Percentiles rank a stretch among this genome's conserved stretches.
These are phyloP conservation scores for Shiraia sp. DNA, from an alignment of 2,329 filamentous ascomycete species.

Conservation along the genomic window DNA sequence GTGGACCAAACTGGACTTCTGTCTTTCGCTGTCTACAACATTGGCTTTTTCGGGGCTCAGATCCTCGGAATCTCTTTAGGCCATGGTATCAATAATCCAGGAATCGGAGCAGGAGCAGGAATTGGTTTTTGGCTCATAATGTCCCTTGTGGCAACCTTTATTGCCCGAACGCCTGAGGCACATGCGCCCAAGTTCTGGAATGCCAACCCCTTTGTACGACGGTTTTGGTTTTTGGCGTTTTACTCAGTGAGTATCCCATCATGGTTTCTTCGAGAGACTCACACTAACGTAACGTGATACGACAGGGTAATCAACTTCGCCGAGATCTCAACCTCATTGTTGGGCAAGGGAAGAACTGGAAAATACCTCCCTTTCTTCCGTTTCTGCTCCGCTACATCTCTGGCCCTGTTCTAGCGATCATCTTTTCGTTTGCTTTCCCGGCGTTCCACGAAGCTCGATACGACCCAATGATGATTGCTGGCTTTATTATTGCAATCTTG, in stretches of 20 bases:
- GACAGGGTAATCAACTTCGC: conserved; percentile 49
- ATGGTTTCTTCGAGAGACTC: neutral
- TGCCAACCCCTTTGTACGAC: conserved; percentile 42
- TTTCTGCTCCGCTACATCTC: conserved; percentile 46
- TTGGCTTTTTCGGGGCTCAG: conserved; percentile 59
- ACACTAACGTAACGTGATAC: neutral
- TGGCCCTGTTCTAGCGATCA: conserved; percentile 39
- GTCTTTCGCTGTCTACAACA: conserved; percentile 53
- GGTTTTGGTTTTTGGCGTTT: conserved; percentile 59
- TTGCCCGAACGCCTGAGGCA: conserved; percentile 51
- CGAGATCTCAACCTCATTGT: conserved; percentile 60
- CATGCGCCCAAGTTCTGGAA: conserved; percentile 50
- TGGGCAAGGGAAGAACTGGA: conserved; percentile 60
- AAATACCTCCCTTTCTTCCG: conserved; percentile 57
- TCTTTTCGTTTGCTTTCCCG: conserved; percentile 41
- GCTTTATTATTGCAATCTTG: conserved; percentile 39
- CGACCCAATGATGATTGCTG: conserved; percentile 42
- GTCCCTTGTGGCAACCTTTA: conserved; percentile 43
- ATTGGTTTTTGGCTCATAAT: conserved; percentile 57
- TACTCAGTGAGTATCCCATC: conserved; percentile 56
- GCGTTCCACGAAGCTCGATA: conserved; percentile 36
- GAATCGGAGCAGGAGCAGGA: conserved; percentile 56
- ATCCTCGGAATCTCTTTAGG: conserved; percentile 56
- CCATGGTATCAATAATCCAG: conserved; percentile 49
- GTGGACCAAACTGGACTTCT: conserved; percentile 50